Evolutionary conservation across 139 green algal genomes (phyloP), one percentile per base, ranked within the genome.

Genomic region (Picochlorum sp.): DNA sequence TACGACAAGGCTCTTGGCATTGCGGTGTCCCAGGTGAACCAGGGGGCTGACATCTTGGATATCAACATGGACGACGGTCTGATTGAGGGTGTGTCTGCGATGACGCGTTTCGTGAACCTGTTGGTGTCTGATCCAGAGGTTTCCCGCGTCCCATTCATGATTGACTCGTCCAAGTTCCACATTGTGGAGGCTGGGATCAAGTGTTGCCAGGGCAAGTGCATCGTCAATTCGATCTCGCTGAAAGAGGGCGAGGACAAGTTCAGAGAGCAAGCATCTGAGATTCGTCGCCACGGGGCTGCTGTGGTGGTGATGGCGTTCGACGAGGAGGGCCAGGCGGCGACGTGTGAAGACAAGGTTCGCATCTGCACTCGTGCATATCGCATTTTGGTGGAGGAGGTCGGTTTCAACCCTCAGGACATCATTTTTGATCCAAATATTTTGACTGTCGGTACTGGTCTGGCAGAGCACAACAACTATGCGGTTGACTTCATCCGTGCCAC

Each of bases 381-480:
- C 59, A 95, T 97, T 28, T 71, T 98, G 69, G 91, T 98, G 30
- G 88, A 98, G 65, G 79, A 95, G 66, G 88, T 98, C 56, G 87
- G 85, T 50, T 97, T 97, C 72, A 83, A 92, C 66, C 85, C 90
- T 8, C 71, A 97, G 76, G 93, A 98, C 81, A 92, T 98, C 78
- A 90, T 98, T 61, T 98, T 98, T 49, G 93, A 98, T 73, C 93
- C 93, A 77, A 98, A 98, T 83, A 98, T 98, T 73, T 83, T 98
- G 10, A 97, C 93, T 14, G 81, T 98, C 8, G 93, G 90, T 71
- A 98, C 93, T 6, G 93, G 93, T 21, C 68, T 98, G 68, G 57
- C 85, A 11, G 93, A 98, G 84, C 93, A 98, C 85, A 96, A 96
- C 87, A 97, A 98, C 85, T 98, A 98, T 66, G 93, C 86, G 0